Evolutionary conservation across 805 yeast genomes (phyloP).

Genomic region (Scheffersomyces coipomensis): DNA sequence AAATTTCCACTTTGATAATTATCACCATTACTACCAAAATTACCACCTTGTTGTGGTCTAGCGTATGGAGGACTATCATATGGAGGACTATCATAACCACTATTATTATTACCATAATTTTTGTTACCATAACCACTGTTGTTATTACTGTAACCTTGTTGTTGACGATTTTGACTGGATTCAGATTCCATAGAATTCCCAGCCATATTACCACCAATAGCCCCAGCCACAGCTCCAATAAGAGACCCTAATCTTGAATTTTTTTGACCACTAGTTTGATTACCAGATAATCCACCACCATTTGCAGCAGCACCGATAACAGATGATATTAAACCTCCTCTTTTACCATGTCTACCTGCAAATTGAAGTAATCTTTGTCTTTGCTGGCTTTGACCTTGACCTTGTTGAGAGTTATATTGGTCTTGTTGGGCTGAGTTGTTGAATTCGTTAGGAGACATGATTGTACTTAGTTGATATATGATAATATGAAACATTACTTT

Average conservation of each 20-base stretch:
- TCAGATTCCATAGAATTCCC: slow-evolving; percentile 41
- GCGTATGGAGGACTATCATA: no score
- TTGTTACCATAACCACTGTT: slow-evolving; percentile 10
- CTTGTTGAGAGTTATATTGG: slow-evolving; percentile 17
- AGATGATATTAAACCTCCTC: slow-evolving; percentile 43
- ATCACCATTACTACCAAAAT: slow-evolving; percentile 5
- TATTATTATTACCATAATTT: slow-evolving; percentile 3
- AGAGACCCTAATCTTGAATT: slow-evolving; percentile 45
- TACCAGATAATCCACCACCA: slow-evolving; percentile 55
- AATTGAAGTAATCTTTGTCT: no score
- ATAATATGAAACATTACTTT: slow-evolving; percentile 1
- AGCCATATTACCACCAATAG: slow-evolving; percentile 50
- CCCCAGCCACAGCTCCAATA: slow-evolving; percentile 57
- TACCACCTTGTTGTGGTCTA: no score
- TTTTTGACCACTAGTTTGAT: slow-evolving; percentile 37
- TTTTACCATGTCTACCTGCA: slow-evolving; percentile 32
- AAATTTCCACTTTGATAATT: slow-evolving; percentile 8
- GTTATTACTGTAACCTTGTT: slow-evolving; percentile 7
- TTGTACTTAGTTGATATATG: slow-evolving; percentile 5
- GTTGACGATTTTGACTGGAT: slow-evolving; percentile 23
- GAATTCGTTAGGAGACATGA: slow-evolving; percentile 59
- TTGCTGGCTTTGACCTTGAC: slow-evolving; percentile 24
- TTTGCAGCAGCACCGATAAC: slow-evolving; percentile 51
- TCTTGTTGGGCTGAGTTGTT: slow-evolving; percentile 46
- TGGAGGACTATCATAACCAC: no score